Conservation (phyloP, 345 rosid genomes). For the Mallotus nudiflorus region DNA sequence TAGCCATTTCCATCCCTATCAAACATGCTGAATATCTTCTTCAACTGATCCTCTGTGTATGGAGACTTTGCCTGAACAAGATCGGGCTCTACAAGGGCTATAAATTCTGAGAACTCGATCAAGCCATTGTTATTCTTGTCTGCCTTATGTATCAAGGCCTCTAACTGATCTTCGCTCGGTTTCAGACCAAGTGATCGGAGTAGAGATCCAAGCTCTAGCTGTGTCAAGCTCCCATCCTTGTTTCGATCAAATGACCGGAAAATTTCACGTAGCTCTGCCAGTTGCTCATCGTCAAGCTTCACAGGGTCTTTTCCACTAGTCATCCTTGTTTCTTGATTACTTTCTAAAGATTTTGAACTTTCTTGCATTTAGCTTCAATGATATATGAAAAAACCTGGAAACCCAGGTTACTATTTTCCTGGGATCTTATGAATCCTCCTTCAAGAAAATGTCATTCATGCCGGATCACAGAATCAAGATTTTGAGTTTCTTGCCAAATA, state of each 20-base stretch:
- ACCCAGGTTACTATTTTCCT: not conserved
- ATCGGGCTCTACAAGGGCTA: conserved; percentile 76
- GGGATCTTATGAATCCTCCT: not conserved
- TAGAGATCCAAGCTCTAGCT: conserved; percentile 84
- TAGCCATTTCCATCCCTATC: conserved; percentile 50
- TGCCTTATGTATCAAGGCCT: conserved; percentile 62
- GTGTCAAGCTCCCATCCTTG: conserved; percentile 86
- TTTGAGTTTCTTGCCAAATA: not conserved
- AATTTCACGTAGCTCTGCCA: conserved; percentile 72
- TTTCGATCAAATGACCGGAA: conserved; percentile 85
- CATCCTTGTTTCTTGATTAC: not conserved
- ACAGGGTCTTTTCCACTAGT: conserved; percentile 6
- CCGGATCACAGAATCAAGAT: not conserved
- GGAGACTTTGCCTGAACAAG: conserved; percentile 66
- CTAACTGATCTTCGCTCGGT: conserved; percentile 75
- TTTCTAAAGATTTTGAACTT: not conserved
- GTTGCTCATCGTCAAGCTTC: conserved; percentile 74
- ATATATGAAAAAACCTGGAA: not conserved
- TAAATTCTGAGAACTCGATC: conserved; percentile 82
- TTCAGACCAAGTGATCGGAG: conserved; percentile 73
- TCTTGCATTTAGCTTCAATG: not conserved
- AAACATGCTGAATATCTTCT: conserved; percentile 41
- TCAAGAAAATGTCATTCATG: too few relatives aligned
- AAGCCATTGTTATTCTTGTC: conserved; percentile 85
- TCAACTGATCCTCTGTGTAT: conserved; percentile 55